A percentile compares a stretch with the other conserved stretches of the same genome.
phyloP scores from a whole-genome alignment of 208 protist species.

The Acanthamoeba healyi region DNA sequence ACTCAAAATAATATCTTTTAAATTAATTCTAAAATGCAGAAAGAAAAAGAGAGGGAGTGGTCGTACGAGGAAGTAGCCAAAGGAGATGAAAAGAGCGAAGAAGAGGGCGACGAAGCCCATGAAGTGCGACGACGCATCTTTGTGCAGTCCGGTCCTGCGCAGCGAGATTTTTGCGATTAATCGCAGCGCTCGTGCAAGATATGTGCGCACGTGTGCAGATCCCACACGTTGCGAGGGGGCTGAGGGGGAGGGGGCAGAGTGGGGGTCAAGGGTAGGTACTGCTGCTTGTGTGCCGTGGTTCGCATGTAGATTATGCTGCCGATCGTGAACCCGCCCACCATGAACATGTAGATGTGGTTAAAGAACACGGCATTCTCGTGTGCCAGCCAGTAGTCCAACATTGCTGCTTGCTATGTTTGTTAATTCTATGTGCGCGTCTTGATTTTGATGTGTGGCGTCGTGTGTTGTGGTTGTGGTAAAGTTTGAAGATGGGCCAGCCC shows the following conservation, averaged over 20 bases:
- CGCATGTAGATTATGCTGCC: constrained; percentile 54
- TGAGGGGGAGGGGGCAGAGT: not conserved
- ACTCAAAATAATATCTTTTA: not conserved
- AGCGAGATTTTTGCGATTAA: not conserved
- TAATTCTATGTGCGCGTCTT: not conserved
- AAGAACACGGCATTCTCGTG: constrained; percentile 58
- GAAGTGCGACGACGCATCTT: constrained; percentile 17
- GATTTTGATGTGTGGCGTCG: no score
- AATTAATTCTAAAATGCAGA: not conserved
- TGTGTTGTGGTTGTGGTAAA: no score
- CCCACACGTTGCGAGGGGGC: no score
- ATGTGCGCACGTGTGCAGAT: no score
- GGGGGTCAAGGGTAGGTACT: not conserved
- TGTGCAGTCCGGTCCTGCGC: constrained; percentile 30
- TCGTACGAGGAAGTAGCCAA: constrained; percentile 14
- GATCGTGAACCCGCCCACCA: constrained; percentile 15
- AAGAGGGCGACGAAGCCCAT: constrained; percentile 68
- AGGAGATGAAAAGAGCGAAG: constrained; percentile 41
- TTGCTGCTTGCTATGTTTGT: not conserved
- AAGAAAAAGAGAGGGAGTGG: not conserved
- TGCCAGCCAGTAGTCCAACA: constrained; percentile 7
- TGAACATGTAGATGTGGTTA: constrained; percentile 51
- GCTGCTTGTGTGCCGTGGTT: not conserved
- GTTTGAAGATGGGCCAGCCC: no score
- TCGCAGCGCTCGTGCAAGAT: no score